Conservation (phyloP, 73 alveolate species). For the Paramecium primaurelia region DNA sequence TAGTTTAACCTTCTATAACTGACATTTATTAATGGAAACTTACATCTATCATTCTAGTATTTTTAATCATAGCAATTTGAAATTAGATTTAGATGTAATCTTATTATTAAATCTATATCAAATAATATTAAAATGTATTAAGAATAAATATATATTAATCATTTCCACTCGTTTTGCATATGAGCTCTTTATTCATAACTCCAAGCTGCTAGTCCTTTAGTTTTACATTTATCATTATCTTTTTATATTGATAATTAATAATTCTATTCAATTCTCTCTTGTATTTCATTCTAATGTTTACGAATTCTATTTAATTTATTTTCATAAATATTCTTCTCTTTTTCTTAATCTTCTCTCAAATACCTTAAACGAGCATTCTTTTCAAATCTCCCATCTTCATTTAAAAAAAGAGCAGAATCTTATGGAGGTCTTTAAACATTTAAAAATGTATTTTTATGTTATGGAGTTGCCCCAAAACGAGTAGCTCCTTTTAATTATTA, state of each 20-base stretch:
- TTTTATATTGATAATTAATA: neutral
- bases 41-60: neutral
- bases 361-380: conserved; percentile 42
- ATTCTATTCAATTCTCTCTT: conserved; percentile 42
- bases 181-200: conserved; percentile 63
- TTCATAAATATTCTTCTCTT: conserved; percentile 33
- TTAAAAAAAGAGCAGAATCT: neutral
- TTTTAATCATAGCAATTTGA: neutral
- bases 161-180: conserved; percentile 51
- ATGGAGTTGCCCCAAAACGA: conserved; percentile 62
- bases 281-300: conserved; percentile 41
- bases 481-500: neutral
- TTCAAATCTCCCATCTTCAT: conserved; percentile 44
- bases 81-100: neutral
- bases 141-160: neutral
- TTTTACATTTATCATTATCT: conserved; percentile 45
- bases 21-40: neutral
- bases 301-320: conserved; percentile 45
- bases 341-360: conserved; percentile 49
- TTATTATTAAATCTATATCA: neutral
- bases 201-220: conserved; percentile 54
- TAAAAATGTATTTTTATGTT: conserved; percentile 44
- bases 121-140: neutral
- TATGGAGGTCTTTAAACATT: conserved; percentile 48
- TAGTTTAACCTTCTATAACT: neutral